Base-by-base conservation (phyloP, 306 rosid genomes). In the Myrica gale region DNA sequence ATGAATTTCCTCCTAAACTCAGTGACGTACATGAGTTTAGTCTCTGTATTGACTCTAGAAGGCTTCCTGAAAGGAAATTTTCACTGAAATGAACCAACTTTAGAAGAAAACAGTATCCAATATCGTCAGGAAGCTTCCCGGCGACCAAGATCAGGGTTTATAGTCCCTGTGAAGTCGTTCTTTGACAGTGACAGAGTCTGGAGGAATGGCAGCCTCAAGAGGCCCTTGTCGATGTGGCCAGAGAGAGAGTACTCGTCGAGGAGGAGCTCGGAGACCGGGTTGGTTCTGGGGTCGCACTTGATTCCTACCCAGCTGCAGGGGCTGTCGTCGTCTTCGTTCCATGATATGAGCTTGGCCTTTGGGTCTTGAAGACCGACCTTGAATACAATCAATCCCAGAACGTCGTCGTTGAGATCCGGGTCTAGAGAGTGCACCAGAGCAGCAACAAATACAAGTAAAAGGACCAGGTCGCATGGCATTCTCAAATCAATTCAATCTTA, bases 341-440 rank as follows among this genome's bases (percentile, higher is more conserved):
- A 95, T 0, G 92, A 83, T 1, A 66, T 10, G 2, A 95, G 92
- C 68, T 84, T 89, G 21, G 55, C 80, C 47, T 86, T 73, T 3
- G 96, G 99, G 77, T 95, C 99, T 19, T 78, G 74, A 62, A 95
- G 72, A 12, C 97, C 99, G 45, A 96, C 99, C 76, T 95, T 95
- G 73, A 95, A 95, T 8, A 92, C 96, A 76, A 95, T 89, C 87
- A 95, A 74, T 3, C 99, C 99, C 82, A 89, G 41, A 20, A 95
- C 90, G 52, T 95, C 99, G 73, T 95, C 99, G 78, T 85, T 95
- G 87, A 95, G 87, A 46, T 23, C 89, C 41, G 97, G 77, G 81
- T 92, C 93, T 58, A 47, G 32, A 45, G 86, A 81, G 32, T 73
- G 45, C 17, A 86, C 81, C 0, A 84, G 46, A 46, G 77, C 10